A percentile compares a stretch with the other conserved stretches of the same genome.
Conservation (phyloP, 192 early-diverging fungal species). For the Gryganskiella cystojenkinii region DNA sequence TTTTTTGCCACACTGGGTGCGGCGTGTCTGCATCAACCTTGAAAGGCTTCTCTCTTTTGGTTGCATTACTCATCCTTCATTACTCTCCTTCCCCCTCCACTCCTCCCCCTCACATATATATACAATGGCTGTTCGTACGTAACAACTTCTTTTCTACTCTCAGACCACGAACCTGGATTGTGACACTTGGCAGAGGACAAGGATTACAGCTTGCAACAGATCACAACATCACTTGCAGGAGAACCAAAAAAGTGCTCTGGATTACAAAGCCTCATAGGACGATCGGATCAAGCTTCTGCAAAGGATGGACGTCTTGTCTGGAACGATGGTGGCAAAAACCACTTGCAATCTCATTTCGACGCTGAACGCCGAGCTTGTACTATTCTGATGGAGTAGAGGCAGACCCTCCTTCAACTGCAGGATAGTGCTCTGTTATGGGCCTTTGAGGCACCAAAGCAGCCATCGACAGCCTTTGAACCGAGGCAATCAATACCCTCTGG, state of each 20-base stretch:
- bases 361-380: no score
- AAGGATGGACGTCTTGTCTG: no score
- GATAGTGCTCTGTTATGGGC: neutral
- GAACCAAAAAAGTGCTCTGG: no score
- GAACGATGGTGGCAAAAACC: no score
- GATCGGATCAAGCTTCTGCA: no score
- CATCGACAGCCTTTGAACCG: neutral
- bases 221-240: no score
- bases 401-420: no score
- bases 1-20: neutral
- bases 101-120: neutral
- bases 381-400: no score
- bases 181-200: neutral
- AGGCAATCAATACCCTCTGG: neutral
- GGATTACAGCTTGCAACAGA: no score
- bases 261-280: no score
- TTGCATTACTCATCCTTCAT: neutral
- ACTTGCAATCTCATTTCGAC: no score
- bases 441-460: neutral
- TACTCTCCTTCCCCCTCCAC: neutral
- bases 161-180: neutral
- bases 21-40: slow-evolving; percentile 3
- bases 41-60: neutral
- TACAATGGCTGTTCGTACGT: slow-evolving; percentile 20
- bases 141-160: neutral